Percentiles rank a stretch among this genome's conserved stretches.
Evolutionary conservation across 2,329 filamentous ascomycete species (phyloP).

Genomic region (Lasiodiplodia sp.): DNA sequence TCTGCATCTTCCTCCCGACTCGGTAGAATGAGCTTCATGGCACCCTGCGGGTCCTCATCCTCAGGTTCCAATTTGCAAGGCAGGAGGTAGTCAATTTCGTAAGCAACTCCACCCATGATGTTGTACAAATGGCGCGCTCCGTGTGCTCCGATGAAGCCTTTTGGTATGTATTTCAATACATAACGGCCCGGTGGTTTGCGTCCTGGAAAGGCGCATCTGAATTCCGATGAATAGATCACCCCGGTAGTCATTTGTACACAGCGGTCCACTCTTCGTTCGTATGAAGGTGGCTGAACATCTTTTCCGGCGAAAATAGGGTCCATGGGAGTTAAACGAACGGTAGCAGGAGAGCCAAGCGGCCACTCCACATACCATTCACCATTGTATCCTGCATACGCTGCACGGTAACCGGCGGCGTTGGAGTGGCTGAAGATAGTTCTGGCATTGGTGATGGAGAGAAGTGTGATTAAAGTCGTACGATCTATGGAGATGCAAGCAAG

Average conservation of each 20-base stretch:
- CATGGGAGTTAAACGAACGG: too few species aligned
- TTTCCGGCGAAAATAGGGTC: not conserved
- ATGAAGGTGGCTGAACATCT: not conserved
- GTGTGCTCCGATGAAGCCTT: conserved; percentile 6
- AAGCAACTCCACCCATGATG: conserved; percentile 1
- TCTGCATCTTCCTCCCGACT: not conserved
- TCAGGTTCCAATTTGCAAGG: not conserved
- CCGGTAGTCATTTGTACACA: conserved; percentile 6
- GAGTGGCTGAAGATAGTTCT: too few species aligned
- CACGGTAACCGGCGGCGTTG: too few species aligned
- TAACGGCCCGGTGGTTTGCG: conserved; percentile 6
- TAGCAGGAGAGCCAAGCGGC: too few species aligned
- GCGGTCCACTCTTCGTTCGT: not conserved
- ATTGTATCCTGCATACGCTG: too few species aligned
- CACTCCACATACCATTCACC: too few species aligned
- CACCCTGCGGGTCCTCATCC: not conserved
- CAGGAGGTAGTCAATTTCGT: not conserved
- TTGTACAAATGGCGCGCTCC: conserved; percentile 5
- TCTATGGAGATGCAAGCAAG: too few species aligned
- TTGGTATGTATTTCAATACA: not conserved
- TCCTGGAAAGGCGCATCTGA: conserved; percentile 6
- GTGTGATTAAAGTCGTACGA: too few species aligned
- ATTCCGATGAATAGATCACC: not conserved
- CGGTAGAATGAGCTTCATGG: not conserved
- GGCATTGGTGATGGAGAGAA: too few species aligned